These are phyloP conservation scores for Komagataella populi DNA, from an alignment of 805 yeast species.

Conservation along the genomic window DNA sequence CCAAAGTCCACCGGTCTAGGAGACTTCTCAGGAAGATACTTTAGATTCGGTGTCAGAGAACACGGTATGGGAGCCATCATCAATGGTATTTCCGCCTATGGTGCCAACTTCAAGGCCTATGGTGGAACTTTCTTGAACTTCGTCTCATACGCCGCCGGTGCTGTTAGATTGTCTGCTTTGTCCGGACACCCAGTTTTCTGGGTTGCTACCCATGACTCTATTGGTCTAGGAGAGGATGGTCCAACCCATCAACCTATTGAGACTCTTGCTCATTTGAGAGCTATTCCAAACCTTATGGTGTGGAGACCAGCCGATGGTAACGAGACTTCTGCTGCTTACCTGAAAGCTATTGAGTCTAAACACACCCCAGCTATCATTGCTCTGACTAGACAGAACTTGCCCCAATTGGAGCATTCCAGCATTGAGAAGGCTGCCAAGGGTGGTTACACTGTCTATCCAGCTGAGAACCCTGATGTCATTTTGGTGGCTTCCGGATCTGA, in stretches of 20 bases:
- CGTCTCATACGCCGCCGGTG: constrained; percentile 73
- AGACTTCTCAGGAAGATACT: constrained; percentile 81
- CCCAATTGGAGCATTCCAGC: constrained; percentile 88
- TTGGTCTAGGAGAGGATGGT: constrained; percentile 88
- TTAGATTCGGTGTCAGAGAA: constrained; percentile 97
- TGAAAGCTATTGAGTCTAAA: constrained; percentile 44
- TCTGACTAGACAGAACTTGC: constrained; percentile 75
- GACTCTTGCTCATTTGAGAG: constrained; percentile 78
- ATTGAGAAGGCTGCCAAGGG: constrained; percentile 89
- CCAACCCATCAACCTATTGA: constrained; percentile 92
- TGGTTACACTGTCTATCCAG: constrained; percentile 69
- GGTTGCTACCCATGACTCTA: constrained; percentile 86
- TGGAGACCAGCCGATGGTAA: constrained; percentile 95
- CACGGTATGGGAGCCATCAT: constrained; percentile 98
- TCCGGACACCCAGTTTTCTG: constrained; percentile 75
- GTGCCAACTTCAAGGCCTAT: constrained; percentile 76
- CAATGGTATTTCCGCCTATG: constrained; percentile 92
- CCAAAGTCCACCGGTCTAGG: constrained; percentile 72
- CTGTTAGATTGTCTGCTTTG: constrained; percentile 72
- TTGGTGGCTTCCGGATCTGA: constrained; percentile 93
- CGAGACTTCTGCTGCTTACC: constrained; percentile 76
- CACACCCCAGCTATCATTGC: constrained; percentile 66
- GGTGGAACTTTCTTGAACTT: constrained; percentile 98
- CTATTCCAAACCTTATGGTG: constrained; percentile 67
- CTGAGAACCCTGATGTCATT: constrained; percentile 53